Evolutionary conservation across 164 flowering plant species (phyloP), one percentile per base, ranked within the genome.

Genomic region (Platanus orientalis): DNA sequence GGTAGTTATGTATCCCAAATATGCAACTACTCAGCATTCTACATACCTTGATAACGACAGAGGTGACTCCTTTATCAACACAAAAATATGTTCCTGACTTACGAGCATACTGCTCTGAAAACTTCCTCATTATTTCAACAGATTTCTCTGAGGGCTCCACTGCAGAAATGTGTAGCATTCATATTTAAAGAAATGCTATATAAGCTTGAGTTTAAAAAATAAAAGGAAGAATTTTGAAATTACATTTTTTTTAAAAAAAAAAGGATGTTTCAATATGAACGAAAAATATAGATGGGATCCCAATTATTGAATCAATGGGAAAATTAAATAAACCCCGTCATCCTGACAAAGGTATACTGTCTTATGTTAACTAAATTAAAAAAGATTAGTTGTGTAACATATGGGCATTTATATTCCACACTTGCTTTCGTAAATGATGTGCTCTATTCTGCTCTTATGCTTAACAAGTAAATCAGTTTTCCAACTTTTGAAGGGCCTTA

Each of bases 61-160:
- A 82, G 58, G 98, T 91, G 59, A 94, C 98, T 56, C 90, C 80
- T 76, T 94, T 94, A 71, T 94, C 98, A 49, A 83, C 85, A 73
- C 98, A 94, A 69, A 94, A 94, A 73, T 87, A 94, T 26, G 98
- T 94, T 45, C 84, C 96, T 1, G 98, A 91, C 66, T 69, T 84
- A 27, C 98, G 94, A 30, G 96, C 96, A 66, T 89, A 94, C 71
- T 94, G 98, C 80, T 94, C 98, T 11, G 98, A 94, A 73, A 94
- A 94, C 69, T 94, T 94, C 84, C 98, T 90, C 98, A 94, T 94
- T 30, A 94, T 80, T 53, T 94, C 98, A 49, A 90, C 83, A 45
- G 96, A 89, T 73, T 94, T 94, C 60, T 90, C 97, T 2, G 97
- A 79, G 24, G 97, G 97, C 63, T 90, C 98, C 70, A 71, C 96